These are phyloP conservation scores for Apiospora malaysiana DNA, from an alignment of 2,329 filamentous ascomycete genomes.

Conservation along the genomic window DNA sequence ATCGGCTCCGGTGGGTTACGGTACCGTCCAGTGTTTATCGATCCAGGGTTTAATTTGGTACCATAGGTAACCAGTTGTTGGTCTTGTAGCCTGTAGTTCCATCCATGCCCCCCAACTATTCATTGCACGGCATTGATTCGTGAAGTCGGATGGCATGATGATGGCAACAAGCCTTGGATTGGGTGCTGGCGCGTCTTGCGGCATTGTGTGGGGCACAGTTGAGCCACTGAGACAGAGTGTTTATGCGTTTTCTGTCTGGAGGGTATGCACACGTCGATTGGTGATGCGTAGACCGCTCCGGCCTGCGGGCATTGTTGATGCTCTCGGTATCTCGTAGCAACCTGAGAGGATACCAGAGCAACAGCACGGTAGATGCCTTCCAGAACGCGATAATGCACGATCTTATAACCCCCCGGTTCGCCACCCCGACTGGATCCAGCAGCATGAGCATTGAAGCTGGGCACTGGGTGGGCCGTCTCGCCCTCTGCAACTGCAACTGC, in stretches of 20 bases:
- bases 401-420: conserved; percentile 4
- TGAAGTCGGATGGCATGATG: conserved; percentile 12
- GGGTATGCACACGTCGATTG: neutral
- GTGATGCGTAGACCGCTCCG: neutral
- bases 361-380: conserved; percentile 9
- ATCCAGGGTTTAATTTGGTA: conserved; percentile 4
- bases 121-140: conserved; percentile 8
- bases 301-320: neutral
- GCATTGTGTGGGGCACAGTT: neutral
- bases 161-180: neutral
- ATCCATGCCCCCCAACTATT: conserved; percentile 4
- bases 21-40: conserved; percentile 3
- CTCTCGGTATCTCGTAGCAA: conserved; percentile 1
- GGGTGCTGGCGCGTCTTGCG: conserved; percentile 17
- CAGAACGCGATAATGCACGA: conserved; percentile 3
- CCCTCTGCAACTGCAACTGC: neutral
- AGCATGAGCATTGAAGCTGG: conserved; percentile 14
- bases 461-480: conserved; percentile 17
- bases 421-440: conserved; percentile 2
- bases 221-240: conserved; percentile 11
- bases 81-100: neutral
- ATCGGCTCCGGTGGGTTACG: neutral
- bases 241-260: conserved; percentile 16
- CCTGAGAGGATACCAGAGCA: conserved; percentile 1
- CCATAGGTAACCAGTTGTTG: neutral